These are phyloP conservation scores for Xanthoceras sorbifolium DNA, from an alignment of 345 rosid species.

Conservation along the genomic window DNA sequence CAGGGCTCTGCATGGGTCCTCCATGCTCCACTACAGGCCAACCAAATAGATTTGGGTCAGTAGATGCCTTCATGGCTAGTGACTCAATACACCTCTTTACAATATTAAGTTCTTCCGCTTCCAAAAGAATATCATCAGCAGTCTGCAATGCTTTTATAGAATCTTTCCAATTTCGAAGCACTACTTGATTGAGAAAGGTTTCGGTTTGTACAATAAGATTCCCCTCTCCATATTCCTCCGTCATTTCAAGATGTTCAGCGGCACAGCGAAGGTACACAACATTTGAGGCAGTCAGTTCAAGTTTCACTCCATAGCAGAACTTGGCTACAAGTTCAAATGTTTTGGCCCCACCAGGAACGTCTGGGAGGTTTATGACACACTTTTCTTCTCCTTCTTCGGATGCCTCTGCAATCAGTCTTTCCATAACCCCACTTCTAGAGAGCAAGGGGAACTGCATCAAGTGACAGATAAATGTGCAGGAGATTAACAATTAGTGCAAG, in stretches of 20 bases:
- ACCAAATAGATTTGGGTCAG: slow-evolving; percentile 88
- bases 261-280: slow-evolving; percentile 82
- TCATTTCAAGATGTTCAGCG: slow-evolving; percentile 89
- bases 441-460: slow-evolving; percentile 87
- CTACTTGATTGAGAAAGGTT: slow-evolving; percentile 82
- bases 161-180: slow-evolving; percentile 90
- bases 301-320: slow-evolving; percentile 98
- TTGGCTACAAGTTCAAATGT: slow-evolving; percentile 94
- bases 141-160: slow-evolving; percentile 79
- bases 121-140: slow-evolving; percentile 64
- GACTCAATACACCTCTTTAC: slow-evolving; percentile 80
- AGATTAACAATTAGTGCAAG: slow-evolving; percentile 7
- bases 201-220: slow-evolving; percentile 80
- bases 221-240: slow-evolving; percentile 92
- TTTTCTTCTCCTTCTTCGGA: slow-evolving; percentile 75
- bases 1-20: slow-evolving; percentile 96
- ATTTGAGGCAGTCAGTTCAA: slow-evolving; percentile 88
- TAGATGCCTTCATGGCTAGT: slow-evolving; percentile 69
- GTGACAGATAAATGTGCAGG: slow-evolving; percentile 14
- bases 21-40: slow-evolving; percentile 95
- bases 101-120: slow-evolving; percentile 73
- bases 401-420: slow-evolving; percentile 76
- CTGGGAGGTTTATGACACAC: slow-evolving; percentile 55
- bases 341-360: slow-evolving; percentile 85
- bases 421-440: slow-evolving; percentile 94